Percentiles rank a stretch among this genome's conserved stretches.
Evolutionary conservation across 805 yeast genomes (phyloP).

Genomic region (Jamesozyma piceae): DNA sequence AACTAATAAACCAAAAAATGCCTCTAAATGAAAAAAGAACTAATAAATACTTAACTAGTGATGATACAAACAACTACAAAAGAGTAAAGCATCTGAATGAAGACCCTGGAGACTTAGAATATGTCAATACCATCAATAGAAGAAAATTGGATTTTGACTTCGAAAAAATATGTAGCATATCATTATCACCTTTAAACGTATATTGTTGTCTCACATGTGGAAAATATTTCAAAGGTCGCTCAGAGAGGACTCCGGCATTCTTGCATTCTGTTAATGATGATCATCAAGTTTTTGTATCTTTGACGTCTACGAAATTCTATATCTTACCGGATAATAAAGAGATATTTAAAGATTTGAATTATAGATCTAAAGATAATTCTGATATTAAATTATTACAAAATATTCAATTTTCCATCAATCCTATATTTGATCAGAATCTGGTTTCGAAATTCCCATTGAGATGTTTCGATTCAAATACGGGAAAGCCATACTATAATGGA

Average conservation of each 20-base stretch:
- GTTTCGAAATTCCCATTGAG: constrained; percentile 29
- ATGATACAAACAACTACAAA: not conserved
- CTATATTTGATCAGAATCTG: constrained; percentile 35
- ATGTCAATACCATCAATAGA: constrained; percentile 13
- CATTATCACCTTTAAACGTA: constrained; percentile 51
- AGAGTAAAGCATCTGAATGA: not conserved
- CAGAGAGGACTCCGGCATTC: constrained; percentile 55
- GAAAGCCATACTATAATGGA: constrained; percentile 47
- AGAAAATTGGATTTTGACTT: constrained; percentile 52
- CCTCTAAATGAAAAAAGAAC: not conserved
- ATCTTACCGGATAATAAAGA: constrained; percentile 48
- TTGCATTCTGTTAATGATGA: constrained; percentile 52
- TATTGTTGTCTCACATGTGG: constrained; percentile 72
- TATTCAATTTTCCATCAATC: constrained; percentile 44
- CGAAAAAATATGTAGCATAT: constrained; percentile 55
- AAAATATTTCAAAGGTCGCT: constrained; percentile 60
- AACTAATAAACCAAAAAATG: not conserved
- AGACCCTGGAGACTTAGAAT: not conserved
- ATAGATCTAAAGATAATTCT: not conserved
- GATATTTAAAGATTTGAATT: constrained; percentile 15
- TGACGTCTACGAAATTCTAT: constrained; percentile 41
- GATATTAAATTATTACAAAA: constrained; percentile 34
- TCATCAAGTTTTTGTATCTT: constrained; percentile 58
- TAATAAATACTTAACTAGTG: not conserved
- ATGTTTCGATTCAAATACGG: constrained; percentile 36